Evolutionary conservation across 257 asterid genomes (phyloP).

Genomic region (Lantana camara): DNA sequence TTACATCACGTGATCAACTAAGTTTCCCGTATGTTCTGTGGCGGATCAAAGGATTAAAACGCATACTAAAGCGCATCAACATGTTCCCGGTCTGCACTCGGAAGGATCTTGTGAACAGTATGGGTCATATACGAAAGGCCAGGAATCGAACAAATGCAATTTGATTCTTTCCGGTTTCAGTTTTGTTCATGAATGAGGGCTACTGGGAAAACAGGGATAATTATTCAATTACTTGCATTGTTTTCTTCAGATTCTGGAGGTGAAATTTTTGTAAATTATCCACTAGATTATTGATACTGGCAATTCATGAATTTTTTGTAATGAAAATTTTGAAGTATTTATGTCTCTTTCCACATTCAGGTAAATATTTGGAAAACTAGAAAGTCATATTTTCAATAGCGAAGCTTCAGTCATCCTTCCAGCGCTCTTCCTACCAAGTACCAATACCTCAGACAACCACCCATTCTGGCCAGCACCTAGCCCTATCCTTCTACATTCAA

Average conservation of each 20-base stretch:
- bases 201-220: conserved; percentile 4
- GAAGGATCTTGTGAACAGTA: conserved; percentile 96
- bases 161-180: conserved; percentile 29
- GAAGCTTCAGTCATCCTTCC: conserved; percentile 59
- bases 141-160: conserved; percentile 65
- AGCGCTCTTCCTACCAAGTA: conserved; percentile 79
- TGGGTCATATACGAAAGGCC: conserved; percentile 96
- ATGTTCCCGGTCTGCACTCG: conserved; percentile 95
- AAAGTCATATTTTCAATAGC: conserved; percentile 42
- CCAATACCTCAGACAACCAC: conserved; percentile 43
- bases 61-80: conserved; percentile 55
- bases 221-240: not conserved
- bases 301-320: not conserved
- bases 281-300: conserved; percentile 9
- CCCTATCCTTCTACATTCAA: conserved; percentile 67
- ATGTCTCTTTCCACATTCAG: not conserved
- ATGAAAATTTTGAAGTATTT: not conserved
- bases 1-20: conserved; percentile 95
- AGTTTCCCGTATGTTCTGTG: conserved; percentile 94
- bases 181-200: conserved; percentile 10
- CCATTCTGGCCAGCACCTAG: conserved; percentile 29
- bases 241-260: conserved; percentile 15
- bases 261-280: conserved; percentile 22
- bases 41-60: conserved; percentile 67
- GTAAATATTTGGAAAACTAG: not conserved